Conservation (phyloP, 78 protist species). For the Dictyostelium capitatum region DNA sequence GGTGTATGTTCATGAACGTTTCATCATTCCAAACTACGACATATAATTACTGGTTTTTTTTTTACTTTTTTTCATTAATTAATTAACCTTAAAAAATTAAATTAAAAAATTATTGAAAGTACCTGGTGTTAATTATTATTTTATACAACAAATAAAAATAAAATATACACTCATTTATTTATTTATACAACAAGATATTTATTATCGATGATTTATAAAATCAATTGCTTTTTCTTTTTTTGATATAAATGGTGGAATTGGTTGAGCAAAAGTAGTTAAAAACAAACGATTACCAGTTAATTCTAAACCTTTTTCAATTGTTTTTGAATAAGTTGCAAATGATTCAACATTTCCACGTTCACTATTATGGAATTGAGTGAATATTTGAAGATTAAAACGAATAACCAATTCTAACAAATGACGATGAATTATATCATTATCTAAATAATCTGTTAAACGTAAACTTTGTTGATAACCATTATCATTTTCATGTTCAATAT, state of each 20-base stretch:
- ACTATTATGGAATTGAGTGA: constrained; percentile 6
- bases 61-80: too few species aligned
- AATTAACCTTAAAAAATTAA: too few species aligned
- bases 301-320: neutral
- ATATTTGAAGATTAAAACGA: constrained; percentile 3
- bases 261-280: neutral
- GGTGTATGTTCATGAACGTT: too few species aligned
- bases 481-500: too few species aligned
- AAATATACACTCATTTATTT: too few species aligned
- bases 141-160: too few species aligned
- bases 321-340: neutral
- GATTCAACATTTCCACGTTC: constrained; percentile 27
- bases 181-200: too few species aligned
- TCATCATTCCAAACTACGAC: too few species aligned
- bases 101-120: too few species aligned
- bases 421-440: neutral
- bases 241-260: neutral
- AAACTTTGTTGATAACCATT: neutral
- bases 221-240: neutral
- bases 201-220: too few species aligned
- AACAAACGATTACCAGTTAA: neutral
- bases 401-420: neutral
- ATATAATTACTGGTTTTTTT: too few species aligned
- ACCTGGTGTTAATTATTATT: too few species aligned
- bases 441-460: neutral